Evolutionary conservation across 2,329 filamentous ascomycete species (phyloP), one percentile per base, ranked within the genome.

Genomic region (Zalaria sp.): DNA sequence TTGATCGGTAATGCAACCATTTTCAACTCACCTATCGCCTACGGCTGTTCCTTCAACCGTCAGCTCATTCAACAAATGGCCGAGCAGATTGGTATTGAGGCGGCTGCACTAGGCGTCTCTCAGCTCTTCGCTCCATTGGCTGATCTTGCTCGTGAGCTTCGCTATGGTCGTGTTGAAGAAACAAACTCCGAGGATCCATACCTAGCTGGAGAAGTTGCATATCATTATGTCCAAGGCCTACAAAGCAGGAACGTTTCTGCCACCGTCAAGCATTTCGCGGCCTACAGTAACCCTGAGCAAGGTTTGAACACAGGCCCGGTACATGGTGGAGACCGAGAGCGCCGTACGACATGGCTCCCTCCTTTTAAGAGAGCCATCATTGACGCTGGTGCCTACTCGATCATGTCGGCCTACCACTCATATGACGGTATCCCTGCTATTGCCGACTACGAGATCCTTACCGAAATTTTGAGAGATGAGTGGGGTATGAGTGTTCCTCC

Each of bases 261-360:
- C 10, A 84, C 76, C 58, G 77, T 86, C 37, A 87, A 86, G 63
- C 82, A 87, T 55, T 86, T 81, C 55, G 78, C 77, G 8, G 82
- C 72, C 1, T 84, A 77, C 53, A 80, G 71, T 37, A 66, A 67
- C 1, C 81, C 80, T 0, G 81, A 86, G 51, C 80, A 85, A 55
- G 81, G 81, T 2, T 58, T 86, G 35, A 86, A 86, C 55, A 79
- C 75, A 5, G 79, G 70, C 0, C 71, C 71, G 4, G 70, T 74
- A 0, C 69, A 73, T 45, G 71, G 69, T 25, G 72, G 71, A 11
- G 69, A 75, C 50, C 58, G 72, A 44, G 71, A 75, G 48, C 53
- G 73, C 38, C 60, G 72, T 25, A 72, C 69, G 3, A 74, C 68
- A 43, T 74, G 64, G 62, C 46, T 68, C 51, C 68, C 76, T 3